Percentiles rank a stretch among this genome's conserved stretches.
These are phyloP conservation scores for Solanum dulcamara DNA, from an alignment of 257 asterid genomes.

Conservation along the genomic window DNA sequence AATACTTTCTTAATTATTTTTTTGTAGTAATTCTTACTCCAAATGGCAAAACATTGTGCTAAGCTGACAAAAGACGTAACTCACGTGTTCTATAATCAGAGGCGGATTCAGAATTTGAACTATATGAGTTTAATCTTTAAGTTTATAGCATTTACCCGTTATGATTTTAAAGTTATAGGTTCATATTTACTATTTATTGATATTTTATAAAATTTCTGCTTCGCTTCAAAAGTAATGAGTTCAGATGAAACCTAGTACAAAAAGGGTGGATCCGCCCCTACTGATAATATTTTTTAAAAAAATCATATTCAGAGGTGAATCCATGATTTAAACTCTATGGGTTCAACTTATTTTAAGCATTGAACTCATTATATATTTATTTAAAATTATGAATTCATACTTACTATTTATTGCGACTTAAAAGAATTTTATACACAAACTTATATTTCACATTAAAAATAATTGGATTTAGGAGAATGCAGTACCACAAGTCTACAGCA, in stretches of 20 bases:
- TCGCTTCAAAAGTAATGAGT: background rate
- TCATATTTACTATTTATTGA: background rate
- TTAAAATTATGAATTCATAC: background rate
- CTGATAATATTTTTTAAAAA: background rate
- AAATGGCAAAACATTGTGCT: background rate
- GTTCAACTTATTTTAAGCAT: background rate
- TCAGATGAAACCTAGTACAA: accelerated
- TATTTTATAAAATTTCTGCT: background rate
- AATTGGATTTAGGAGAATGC: background rate
- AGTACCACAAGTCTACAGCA: background rate
- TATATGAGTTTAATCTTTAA: background rate
- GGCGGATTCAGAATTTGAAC: background rate
- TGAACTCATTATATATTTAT: background rate
- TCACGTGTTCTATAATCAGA: background rate
- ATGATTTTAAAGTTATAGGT: background rate
- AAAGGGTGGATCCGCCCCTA: background rate
- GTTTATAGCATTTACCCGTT: background rate
- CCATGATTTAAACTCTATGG: background rate
- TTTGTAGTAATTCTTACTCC: background rate
- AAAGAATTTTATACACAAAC: background rate
- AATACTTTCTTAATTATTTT: background rate
- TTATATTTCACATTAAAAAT: background rate
- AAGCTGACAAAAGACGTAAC: background rate
- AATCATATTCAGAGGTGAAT: background rate
- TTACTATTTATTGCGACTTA: background rate